A percentile compares a stretch with the other conserved stretches of the same genome.
Evolutionary conservation across 2,329 filamentous ascomycete species (phyloP).

Genomic region (Aspergillus hiratsukae): DNA sequence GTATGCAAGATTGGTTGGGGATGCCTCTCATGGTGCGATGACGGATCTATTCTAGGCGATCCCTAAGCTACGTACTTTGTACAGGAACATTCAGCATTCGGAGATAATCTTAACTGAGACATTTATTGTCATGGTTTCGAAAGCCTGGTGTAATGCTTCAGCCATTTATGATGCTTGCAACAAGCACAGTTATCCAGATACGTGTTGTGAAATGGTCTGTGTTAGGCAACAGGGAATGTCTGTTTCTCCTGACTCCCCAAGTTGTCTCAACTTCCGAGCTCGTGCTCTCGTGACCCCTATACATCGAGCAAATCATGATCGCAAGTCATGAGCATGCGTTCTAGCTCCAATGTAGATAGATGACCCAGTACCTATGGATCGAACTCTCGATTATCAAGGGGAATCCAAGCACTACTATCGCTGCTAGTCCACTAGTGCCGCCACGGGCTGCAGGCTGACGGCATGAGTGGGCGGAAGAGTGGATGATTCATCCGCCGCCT

Average conservation of each 20-base stretch:
- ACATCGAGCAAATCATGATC: neutral
- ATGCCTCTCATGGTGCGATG: slow-evolving; percentile 87
- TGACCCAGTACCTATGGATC: too few relatives aligned
- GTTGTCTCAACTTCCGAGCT: neutral
- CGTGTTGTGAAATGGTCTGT: neutral
- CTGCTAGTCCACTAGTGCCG: slow-evolving; percentile 1
- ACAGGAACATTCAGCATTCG: neutral
- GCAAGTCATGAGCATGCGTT: neutral
- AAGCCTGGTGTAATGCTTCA: neutral
- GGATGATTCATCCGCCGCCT: slow-evolving; percentile 9
- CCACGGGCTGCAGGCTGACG: slow-evolving; percentile 11
- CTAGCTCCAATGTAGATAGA: neutral
- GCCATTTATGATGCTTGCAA: neutral
- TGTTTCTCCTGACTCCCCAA: neutral
- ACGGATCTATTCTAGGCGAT: slow-evolving; percentile 64
- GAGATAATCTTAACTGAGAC: neutral
- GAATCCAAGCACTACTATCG: neutral
- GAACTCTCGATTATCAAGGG: neutral
- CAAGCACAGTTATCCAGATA: neutral
- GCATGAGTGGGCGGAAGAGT: slow-evolving; percentile 14
- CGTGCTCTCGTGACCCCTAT: neutral
- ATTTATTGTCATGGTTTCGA: neutral
- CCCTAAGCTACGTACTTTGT: neutral
- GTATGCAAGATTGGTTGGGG: slow-evolving; percentile 80
- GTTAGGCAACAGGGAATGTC: neutral